phyloP scores from a whole-genome alignment of 2,329 filamentous ascomycete species.

The Nigrospora osmanthi region DNA sequence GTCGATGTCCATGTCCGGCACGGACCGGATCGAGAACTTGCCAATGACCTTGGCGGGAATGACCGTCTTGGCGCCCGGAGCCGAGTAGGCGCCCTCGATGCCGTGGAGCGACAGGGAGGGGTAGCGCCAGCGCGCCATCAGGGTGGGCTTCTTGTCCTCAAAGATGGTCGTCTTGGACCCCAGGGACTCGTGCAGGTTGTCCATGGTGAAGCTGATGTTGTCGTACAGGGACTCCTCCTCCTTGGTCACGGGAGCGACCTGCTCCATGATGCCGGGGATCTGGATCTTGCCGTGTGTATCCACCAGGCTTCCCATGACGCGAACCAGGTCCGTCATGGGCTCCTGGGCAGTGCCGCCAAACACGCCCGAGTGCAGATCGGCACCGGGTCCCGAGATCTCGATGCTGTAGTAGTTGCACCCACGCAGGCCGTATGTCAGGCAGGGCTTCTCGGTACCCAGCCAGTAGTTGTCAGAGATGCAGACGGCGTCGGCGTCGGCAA shows the following conservation, averaged over 20 bases:
- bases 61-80: constrained; percentile 92
- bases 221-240: constrained; percentile 87
- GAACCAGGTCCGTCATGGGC: constrained; percentile 93
- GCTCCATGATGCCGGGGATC: constrained; percentile 88
- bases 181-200: constrained; percentile 84
- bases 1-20: constrained; percentile 93
- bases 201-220: constrained; percentile 90
- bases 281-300: constrained; percentile 87
- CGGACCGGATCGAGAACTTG: constrained; percentile 97
- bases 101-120: constrained; percentile 93
- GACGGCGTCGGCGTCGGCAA: constrained; percentile 90
- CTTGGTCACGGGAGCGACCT: constrained; percentile 80
- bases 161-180: constrained; percentile 84
- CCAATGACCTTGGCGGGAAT: constrained; percentile 96
- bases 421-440: constrained; percentile 91
- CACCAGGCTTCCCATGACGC: constrained; percentile 75
- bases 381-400: constrained; percentile 81
- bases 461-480: constrained; percentile 99
- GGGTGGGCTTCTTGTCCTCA: constrained; percentile 79
- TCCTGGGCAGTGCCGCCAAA: constrained; percentile 96
- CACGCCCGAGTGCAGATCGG: constrained; percentile 93
- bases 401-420: constrained; percentile 98
- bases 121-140: constrained; percentile 95
- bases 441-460: constrained; percentile 97
- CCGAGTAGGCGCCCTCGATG: constrained; percentile 88